phyloP scores from a whole-genome alignment of 306 rosid species.

The Carpinus viminea region DNA sequence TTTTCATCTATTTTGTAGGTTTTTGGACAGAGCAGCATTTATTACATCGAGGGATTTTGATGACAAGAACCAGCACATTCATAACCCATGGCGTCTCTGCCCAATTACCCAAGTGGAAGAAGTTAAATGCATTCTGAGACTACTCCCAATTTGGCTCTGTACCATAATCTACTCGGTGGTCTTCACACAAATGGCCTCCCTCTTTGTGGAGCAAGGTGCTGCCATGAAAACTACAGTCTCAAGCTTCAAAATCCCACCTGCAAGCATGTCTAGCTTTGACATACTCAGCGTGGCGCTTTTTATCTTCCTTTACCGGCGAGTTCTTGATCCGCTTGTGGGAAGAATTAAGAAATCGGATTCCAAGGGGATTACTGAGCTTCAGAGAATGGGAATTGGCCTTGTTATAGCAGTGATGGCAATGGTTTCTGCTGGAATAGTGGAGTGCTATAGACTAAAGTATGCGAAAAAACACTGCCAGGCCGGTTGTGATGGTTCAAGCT shows the following conservation, averaged over 20 bases:
- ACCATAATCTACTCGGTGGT: conserved; percentile 95
- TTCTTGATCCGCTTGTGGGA: conserved; percentile 78
- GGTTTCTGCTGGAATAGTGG: conserved; percentile 95
- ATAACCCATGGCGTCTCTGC: conserved; percentile 79
- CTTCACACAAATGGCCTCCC: conserved; percentile 99
- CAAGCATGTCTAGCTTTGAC: conserved; percentile 99
- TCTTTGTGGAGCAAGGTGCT: conserved; percentile 98
- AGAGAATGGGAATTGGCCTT: conserved; percentile 97
- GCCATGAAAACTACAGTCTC: conserved; percentile 87
- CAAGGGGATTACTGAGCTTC: conserved; percentile 85
- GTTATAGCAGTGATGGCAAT: conserved; percentile 89
- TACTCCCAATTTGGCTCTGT: conserved; percentile 99
- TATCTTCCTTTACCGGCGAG: conserved; percentile 83
- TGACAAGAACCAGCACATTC: conserved; percentile 36
- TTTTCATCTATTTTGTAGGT: conserved; percentile 49
- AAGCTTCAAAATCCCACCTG: conserved; percentile 78
- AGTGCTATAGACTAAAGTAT: conserved; percentile 79
- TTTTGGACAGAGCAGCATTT: conserved; percentile 88
- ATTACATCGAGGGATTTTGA: conserved; percentile 77
- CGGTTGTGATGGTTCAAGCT: conserved; percentile 68
- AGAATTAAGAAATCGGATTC: conserved; percentile 64
- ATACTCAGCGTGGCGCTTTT: conserved; percentile 82
- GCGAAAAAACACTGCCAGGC: conserved; percentile 57
- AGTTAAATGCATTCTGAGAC: conserved; percentile 89
- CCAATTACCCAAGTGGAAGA: conserved; percentile 93